Evolutionary conservation across 495 filamentous ascomycete species (phyloP).

Genomic region (Chlorociboria aeruginascens): DNA sequence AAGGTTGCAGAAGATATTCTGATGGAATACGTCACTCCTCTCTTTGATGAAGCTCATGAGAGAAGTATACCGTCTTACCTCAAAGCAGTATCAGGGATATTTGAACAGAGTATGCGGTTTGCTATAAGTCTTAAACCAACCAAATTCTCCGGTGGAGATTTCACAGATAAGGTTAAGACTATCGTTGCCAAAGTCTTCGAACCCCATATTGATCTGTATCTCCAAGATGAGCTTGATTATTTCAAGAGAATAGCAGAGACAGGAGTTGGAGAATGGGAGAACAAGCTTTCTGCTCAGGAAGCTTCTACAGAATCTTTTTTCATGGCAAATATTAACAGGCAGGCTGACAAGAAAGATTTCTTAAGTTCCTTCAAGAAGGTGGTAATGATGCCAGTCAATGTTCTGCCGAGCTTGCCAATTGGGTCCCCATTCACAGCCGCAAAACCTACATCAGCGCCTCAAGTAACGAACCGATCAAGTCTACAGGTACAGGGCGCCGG

Average conservation of each 20-base stretch:
- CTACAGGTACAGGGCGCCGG: constrained; percentile 15
- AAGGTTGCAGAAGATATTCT: constrained; percentile 77
- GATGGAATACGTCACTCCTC: constrained; percentile 69
- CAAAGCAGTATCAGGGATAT: constrained; percentile 74
- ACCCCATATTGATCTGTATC: constrained; percentile 83
- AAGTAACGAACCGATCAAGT: constrained; percentile 26
- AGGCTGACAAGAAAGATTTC: constrained; percentile 94
- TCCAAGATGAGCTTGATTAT: constrained; percentile 81
- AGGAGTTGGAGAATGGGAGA: constrained; percentile 78
- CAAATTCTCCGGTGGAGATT: constrained; percentile 43
- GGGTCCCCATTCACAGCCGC: constrained; percentile 31
- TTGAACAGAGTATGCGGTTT: constrained; percentile 72
- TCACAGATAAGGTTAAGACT: constrained; percentile 41
- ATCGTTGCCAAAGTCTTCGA: constrained; percentile 68
- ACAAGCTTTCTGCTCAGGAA: constrained; percentile 80
- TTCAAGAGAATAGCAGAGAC: constrained; percentile 65
- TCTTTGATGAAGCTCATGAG: constrained; percentile 85
- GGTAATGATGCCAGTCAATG: constrained; percentile 95
- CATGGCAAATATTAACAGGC: constrained; percentile 87
- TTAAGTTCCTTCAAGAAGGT: constrained; percentile 96
- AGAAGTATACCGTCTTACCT: constrained; percentile 67
- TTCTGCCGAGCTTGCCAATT: constrained; percentile 52
- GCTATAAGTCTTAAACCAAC: constrained; percentile 48
- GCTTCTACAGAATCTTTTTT: constrained; percentile 85
- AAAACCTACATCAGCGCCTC: constrained; percentile 5